Evolutionary conservation across 345 rosid species (phyloP).

Genomic region (Populus euphratica): DNA sequence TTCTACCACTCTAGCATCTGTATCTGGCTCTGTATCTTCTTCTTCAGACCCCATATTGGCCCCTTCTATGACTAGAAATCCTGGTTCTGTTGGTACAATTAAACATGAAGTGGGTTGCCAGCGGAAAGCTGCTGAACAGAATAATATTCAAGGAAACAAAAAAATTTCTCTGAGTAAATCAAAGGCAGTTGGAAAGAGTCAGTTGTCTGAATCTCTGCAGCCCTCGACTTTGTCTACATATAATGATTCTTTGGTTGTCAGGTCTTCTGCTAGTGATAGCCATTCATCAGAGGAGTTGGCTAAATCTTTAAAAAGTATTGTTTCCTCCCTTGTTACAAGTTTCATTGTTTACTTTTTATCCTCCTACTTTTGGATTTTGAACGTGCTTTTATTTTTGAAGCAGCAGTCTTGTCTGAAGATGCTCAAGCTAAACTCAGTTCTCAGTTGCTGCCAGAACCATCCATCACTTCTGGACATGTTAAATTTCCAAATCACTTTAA

Average conservation of each 20-base stretch:
- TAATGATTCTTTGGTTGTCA: constrained; percentile 23
- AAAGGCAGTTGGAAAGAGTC: constrained; percentile 28
- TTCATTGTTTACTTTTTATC: neutral
- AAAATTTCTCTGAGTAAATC: constrained; percentile 20
- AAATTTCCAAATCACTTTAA: constrained; percentile 77
- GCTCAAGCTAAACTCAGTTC: constrained; percentile 34
- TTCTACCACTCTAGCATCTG: constrained; percentile 20
- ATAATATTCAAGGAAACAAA: constrained; percentile 28
- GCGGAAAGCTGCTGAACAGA: constrained; percentile 27
- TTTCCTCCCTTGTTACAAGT: neutral
- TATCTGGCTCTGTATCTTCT: constrained; percentile 35
- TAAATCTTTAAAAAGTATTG: constrained; percentile 39
- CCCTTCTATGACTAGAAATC: constrained; percentile 20
- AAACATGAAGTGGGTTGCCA: constrained; percentile 29
- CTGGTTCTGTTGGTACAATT: constrained; percentile 30
- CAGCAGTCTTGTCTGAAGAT: constrained; percentile 36
- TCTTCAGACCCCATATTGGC: constrained; percentile 43
- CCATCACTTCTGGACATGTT: constrained; percentile 49
- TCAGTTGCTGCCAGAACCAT: constrained; percentile 28
- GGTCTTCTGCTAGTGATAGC: constrained; percentile 27
- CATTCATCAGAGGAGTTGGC: constrained; percentile 25
- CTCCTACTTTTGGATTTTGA: neutral
- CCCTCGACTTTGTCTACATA: constrained; percentile 20
- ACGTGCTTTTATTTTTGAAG: constrained; percentile 10
- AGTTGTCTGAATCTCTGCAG: constrained; percentile 30